Percentiles rank a stretch among this genome's conserved stretches.
Conservation (phyloP, 2,329 filamentous ascomycete genomes). For the Diaporthe amygdali region DNA sequence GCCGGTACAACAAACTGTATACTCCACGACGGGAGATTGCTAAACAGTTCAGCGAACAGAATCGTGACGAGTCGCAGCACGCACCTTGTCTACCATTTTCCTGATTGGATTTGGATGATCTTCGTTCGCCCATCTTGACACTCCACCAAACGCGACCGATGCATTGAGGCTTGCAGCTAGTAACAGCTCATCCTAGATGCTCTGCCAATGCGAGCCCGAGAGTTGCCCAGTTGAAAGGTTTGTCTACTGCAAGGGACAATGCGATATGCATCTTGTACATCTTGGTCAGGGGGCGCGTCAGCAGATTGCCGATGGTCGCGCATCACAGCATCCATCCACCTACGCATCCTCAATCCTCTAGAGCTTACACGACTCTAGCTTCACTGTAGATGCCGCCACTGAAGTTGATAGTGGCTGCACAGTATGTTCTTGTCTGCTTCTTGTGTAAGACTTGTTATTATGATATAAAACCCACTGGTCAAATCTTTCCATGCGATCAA, state of each 20-base stretch:
- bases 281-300: neutral
- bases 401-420: neutral
- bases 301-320: neutral
- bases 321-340: neutral
- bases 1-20: neutral
- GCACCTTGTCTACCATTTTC: neutral
- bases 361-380: slow-evolving; percentile 11
- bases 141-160: neutral
- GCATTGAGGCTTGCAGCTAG: slow-evolving; percentile 5
- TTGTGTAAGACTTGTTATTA: neutral
- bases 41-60: neutral
- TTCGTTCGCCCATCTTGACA: neutral
- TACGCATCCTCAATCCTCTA: neutral
- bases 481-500: neutral
- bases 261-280: neutral
- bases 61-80: neutral
- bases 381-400: neutral
- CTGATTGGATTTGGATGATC: neutral
- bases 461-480: neutral
- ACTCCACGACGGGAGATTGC: neutral
- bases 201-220: neutral
- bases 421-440: neutral
- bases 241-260: neutral
- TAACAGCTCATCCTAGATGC: neutral
- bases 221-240: neutral